Conservation (phyloP, 768 basidiomycete species). For the Tulasnella sp. region DNA sequence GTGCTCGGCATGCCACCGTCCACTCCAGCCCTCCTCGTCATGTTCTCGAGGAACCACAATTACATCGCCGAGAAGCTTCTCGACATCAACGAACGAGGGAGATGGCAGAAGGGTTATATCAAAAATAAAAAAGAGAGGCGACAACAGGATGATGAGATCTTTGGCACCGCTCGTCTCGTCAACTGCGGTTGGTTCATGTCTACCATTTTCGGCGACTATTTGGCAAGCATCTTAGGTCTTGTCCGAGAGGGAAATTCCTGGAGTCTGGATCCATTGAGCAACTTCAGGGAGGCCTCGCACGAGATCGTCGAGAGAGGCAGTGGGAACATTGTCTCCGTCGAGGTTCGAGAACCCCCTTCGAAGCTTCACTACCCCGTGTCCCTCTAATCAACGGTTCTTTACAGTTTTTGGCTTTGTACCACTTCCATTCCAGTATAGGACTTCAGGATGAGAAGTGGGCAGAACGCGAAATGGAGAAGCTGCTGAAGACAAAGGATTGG, state of each 20-base stretch:
- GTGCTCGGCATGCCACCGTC: constrained; percentile 76
- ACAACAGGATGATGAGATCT: constrained; percentile 57
- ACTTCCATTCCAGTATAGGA: constrained; percentile 31
- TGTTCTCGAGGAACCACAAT: constrained; percentile 76
- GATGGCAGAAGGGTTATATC: constrained; percentile 61
- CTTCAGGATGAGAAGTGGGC: constrained; percentile 29
- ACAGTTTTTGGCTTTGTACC: constrained; percentile 31
- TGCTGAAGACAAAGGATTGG: neutral
- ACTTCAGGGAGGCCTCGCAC: constrained; percentile 52
- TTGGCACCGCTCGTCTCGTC: constrained; percentile 72
- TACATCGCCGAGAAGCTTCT: constrained; percentile 74
- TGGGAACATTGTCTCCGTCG: constrained; percentile 33
- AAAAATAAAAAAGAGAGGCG: constrained; percentile 34
- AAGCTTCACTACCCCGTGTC: too few species aligned
- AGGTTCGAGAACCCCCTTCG: constrained; percentile 38
- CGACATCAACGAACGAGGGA: constrained; percentile 75
- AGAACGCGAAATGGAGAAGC: neutral
- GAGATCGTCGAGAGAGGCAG: constrained; percentile 54
- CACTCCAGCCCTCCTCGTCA: constrained; percentile 66
- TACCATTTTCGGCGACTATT: constrained; percentile 33
- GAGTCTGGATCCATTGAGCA: constrained; percentile 49
- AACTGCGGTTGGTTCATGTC: constrained; percentile 50
- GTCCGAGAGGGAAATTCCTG: constrained; percentile 31
- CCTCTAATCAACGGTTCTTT: neutral
- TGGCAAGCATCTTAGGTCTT: constrained; percentile 27